Percentiles rank a stretch among this genome's conserved stretches.
These are phyloP conservation scores for Blastocystis sp. DNA, from an alignment of 352 stramenopile genomes.

Conservation along the genomic window DNA sequence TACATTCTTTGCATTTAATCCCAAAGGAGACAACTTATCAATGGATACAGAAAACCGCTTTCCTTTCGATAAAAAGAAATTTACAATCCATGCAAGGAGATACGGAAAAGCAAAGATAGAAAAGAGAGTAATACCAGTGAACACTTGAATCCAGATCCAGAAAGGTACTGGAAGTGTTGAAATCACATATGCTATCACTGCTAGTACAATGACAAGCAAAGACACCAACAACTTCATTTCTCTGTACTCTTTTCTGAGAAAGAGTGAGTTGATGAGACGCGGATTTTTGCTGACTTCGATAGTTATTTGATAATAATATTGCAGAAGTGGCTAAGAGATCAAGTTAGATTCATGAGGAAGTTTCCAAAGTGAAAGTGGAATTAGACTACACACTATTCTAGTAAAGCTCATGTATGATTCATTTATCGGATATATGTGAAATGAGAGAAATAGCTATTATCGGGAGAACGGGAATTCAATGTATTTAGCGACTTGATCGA, in stretches of 20 bases:
- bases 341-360: too few relatives aligned
- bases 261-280: too few relatives aligned
- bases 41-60: conserved; percentile 45
- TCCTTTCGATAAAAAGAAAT: conserved; percentile 32
- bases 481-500: neutral
- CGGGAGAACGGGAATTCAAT: neutral
- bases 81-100: conserved; percentile 17
- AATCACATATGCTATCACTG: neutral
- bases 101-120: neutral
- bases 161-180: neutral
- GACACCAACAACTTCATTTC: too few relatives aligned
- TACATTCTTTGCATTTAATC: conserved; percentile 15
- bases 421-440: too few relatives aligned
- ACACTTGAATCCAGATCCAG: neutral
- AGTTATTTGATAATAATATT: too few relatives aligned
- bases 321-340: too few relatives aligned
- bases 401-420: too few relatives aligned
- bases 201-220: neutral
- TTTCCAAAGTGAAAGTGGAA: too few relatives aligned
- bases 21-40: conserved; percentile 43
- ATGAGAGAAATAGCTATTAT: too few relatives aligned
- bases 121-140: neutral
- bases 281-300: too few relatives aligned
- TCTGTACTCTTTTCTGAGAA: too few relatives aligned
- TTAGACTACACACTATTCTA: too few relatives aligned